Evolutionary conservation across 1,139 yeast genomes (phyloP).

Genomic region (Candida freyschussii): DNA sequence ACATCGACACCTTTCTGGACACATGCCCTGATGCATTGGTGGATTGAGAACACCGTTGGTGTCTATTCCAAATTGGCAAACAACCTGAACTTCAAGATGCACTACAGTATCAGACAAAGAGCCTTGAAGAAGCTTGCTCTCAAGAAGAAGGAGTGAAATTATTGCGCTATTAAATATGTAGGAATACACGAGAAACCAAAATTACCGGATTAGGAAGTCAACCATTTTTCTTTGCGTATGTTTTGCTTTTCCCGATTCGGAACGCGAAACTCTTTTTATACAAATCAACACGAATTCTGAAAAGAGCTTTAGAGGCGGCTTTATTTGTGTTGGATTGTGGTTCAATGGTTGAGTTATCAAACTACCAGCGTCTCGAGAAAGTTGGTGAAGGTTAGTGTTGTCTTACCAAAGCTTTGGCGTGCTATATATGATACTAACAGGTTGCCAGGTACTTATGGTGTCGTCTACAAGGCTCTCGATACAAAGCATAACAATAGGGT

Average conservation of each 20-base stretch:
- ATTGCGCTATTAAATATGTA: background rate
- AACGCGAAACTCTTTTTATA: conserved; percentile 1
- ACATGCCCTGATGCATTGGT: conserved; percentile 91
- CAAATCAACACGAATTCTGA: too few species aligned
- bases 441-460: conserved; percentile 73
- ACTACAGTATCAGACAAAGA: conserved; percentile 69
- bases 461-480: conserved; percentile 93
- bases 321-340: too few species aligned
- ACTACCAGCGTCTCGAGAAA: conserved; percentile 90
- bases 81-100: conserved; percentile 66
- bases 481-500: conserved; percentile 82
- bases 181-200: too few species aligned
- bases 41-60: conserved; percentile 73
- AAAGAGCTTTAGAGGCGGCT: too few species aligned
- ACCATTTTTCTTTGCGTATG: conserved; percentile 2
- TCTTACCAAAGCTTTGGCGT: conserved; percentile 1
- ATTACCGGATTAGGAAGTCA: conserved; percentile 11
- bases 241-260: conserved; percentile 16
- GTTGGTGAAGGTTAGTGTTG: conserved; percentile 80
- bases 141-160: conserved; percentile 13
- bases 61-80: conserved; percentile 72
- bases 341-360: conserved; percentile 89
- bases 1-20: conserved; percentile 91
- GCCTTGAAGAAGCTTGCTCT: conserved; percentile 78
- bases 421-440: conserved; percentile 25